A percentile compares a stretch with the other conserved stretches of the same genome.
Conservation (phyloP, 2,329 filamentous ascomycete species). For the Chaetoscypha palmicola region DNA sequence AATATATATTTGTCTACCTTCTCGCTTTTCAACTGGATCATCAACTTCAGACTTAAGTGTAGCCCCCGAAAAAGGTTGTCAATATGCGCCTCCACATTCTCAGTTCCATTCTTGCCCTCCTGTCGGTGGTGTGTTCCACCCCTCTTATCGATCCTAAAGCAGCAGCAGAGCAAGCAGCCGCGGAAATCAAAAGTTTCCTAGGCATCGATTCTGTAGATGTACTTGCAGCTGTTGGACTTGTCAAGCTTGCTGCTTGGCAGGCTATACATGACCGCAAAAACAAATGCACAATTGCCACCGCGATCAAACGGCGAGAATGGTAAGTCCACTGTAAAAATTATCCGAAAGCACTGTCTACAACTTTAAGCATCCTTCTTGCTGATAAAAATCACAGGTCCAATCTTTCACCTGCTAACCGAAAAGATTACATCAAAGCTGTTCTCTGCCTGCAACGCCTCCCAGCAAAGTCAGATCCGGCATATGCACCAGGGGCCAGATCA, state of each 20-base stretch:
- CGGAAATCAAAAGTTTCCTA: neutral
- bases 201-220: neutral
- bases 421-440: neutral
- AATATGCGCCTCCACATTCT: no score
- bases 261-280: neutral
- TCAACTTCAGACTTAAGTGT: no score
- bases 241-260: neutral
- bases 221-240: neutral
- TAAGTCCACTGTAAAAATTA: no score
- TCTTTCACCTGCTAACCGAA: neutral
- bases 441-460: neutral
- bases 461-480: neutral
- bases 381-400: neutral
- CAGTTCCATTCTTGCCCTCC: neutral
- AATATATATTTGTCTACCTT: no score
- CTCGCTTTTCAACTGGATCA: no score
- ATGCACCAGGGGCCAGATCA: neutral
- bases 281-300: neutral
- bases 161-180: neutral
- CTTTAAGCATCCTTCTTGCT: no score
- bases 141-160: neutral
- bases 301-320: neutral
- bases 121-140: neutral
- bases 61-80: no score
- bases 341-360: no score